These are phyloP conservation scores for Lolium multiflorum DNA, from an alignment of 176 grass and related monocot genomes.

Conservation along the genomic window DNA sequence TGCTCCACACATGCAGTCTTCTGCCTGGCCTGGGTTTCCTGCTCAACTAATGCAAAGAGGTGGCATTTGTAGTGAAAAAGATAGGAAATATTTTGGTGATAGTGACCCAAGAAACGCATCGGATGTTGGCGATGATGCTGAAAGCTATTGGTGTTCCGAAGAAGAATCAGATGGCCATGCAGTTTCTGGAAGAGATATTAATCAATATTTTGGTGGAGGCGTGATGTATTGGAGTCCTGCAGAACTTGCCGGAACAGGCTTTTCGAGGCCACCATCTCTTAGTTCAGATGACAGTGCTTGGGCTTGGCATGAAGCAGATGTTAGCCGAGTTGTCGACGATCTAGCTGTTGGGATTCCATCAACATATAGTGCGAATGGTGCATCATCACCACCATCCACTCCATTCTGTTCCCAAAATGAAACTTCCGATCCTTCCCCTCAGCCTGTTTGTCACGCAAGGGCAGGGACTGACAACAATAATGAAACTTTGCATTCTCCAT, in stretches of 20 bases:
- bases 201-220: conserved; percentile 98
- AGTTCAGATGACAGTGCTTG: conserved; percentile 98
- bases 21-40: conserved; percentile 64
- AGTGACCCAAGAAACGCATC: conserved; percentile 58
- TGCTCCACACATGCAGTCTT: conserved; percentile 69
- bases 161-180: conserved; percentile 77
- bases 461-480: conserved; percentile 59
- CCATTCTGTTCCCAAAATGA: conserved; percentile 62
- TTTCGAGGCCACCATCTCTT: conserved; percentile 83
- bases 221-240: conserved; percentile 99
- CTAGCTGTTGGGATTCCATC: conserved; percentile 67
- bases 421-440: conserved; percentile 45
- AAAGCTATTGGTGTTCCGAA: conserved; percentile 94
- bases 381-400: conserved; percentile 66
- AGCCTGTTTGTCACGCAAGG: conserved; percentile 55
- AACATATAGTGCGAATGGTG: conserved; percentile 61
- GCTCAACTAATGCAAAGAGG: conserved; percentile 63
- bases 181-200: conserved; percentile 81
- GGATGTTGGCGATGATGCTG: conserved; percentile 83
- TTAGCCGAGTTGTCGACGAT: conserved; percentile 88
- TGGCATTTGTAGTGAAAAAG: conserved; percentile 66
- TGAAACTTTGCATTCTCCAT: conserved; percentile 51
- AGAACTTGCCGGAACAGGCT: conserved; percentile 79
- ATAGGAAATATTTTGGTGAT: conserved; percentile 59
- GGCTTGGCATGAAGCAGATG: conserved; percentile 97